These are phyloP conservation scores for Penicillium palitans DNA, from an alignment of 2,329 filamentous ascomycete species.

Conservation along the genomic window DNA sequence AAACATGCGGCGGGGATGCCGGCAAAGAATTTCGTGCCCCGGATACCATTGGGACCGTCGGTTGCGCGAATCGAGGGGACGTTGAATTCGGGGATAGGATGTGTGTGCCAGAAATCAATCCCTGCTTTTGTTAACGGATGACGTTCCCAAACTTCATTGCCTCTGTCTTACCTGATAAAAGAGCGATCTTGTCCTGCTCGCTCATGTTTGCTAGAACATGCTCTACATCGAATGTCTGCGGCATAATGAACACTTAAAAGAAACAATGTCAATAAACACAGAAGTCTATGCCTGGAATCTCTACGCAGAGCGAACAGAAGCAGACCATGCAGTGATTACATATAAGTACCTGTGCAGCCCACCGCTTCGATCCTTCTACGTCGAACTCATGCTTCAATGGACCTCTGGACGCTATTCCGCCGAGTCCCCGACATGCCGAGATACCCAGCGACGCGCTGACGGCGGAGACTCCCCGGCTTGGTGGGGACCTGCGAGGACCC, in stretches of 20 bases:
- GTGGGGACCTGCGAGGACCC: slow-evolving; percentile 6
- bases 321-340: neutral
- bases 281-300: neutral
- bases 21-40: slow-evolving; percentile 68
- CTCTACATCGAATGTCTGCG: slow-evolving; percentile 20
- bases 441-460: slow-evolving; percentile 1
- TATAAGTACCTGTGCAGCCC: neutral
- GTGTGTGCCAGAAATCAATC: slow-evolving; percentile 70
- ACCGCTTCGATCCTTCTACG: neutral
- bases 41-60: slow-evolving; percentile 69
- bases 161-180: slow-evolving; percentile 20
- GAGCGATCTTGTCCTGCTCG: slow-evolving; percentile 25
- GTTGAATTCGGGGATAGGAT: slow-evolving; percentile 59
- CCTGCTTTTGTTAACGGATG: slow-evolving; percentile 41
- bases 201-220: slow-evolving; percentile 21
- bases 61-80: slow-evolving; percentile 65
- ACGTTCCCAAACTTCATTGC: neutral
- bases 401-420: neutral
- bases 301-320: neutral
- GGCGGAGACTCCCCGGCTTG: slow-evolving; percentile 15
- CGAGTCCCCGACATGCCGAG: neutral
- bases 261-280: neutral
- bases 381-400: neutral
- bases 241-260: slow-evolving; percentile 11
- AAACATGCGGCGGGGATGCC: slow-evolving; percentile 62